Base-by-base conservation (phyloP, 805 yeast genomes). In the Naumovozyma baii region DNA sequence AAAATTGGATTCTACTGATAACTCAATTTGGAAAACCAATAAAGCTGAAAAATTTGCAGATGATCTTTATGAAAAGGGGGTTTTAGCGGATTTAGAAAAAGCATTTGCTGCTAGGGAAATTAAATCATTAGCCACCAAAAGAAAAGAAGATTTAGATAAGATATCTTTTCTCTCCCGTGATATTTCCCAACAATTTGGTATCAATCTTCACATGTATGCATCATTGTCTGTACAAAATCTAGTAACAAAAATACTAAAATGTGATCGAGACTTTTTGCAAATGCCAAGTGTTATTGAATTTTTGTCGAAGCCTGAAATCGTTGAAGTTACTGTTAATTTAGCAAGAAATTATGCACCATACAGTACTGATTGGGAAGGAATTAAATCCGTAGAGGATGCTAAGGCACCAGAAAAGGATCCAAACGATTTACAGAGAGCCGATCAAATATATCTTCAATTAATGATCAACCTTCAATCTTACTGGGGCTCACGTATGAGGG, bases 401-500 rank as follows among this genome's bases (percentile, higher is more conserved):
- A 59, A 61, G 31, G 60, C 64, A 36, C 80, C 86, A 0, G 83
- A 76, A 39, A 83, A 81, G 54, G 83, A 83, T 58, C 80, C 86
- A 1, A 62, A 64, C 25, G 92, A 83, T 38, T 70, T 92, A 42
- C 88, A 88, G 31, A 69, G 97, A 43, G 83, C 95, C 0, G 99
- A 92, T 57, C 75, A 87, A 51, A 64, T 92, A 4, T 92, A 76
- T 54, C 63, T 94, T 47, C 94, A 83, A 52, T 68, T 88, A 39
- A 80, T 87, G 52, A 84, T 79, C 58, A 86, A 92, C 50, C 63
- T 92, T 51, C 83, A 83, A 47, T 78, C 78, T 46, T 92, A 92
- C 59, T 94, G 99, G 99, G 75, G 79, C 45, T 77, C 95, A 1
- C 74, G 99, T 57, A 82, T 90, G 64, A 68, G 95, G 45, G 94